phyloP scores from a whole-genome alignment of 129 eudicot species.

The Flaveria sonorensis region DNA sequence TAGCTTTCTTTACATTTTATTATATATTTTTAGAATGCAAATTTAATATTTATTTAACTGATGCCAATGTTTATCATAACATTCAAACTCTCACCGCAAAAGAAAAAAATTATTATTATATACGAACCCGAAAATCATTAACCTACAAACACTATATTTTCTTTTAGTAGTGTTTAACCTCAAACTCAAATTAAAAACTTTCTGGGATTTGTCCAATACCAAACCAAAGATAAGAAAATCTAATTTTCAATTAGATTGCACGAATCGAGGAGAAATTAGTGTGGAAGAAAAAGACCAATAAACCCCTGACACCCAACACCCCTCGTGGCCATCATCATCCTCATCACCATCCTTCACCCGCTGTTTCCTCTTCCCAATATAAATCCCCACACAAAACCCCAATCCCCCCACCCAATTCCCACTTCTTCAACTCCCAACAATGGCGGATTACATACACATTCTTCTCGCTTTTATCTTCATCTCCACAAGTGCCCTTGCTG shows the following conservation, averaged over 20 bases:
- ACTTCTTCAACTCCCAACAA: slow-evolving; percentile 24
- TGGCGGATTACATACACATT: slow-evolving; percentile 30
- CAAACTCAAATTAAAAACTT: background rate
- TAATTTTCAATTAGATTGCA: slow-evolving; percentile 21
- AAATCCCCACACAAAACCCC: slow-evolving; percentile 22
- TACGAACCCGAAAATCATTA: no score
- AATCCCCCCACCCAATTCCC: slow-evolving; percentile 3
- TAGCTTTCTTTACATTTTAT: no score
- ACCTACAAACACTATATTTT: background rate
- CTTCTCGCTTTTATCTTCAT: slow-evolving; percentile 39
- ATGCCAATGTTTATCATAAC: no score
- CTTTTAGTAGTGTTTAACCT: background rate
- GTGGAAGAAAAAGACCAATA: background rate
- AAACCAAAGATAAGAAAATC: background rate
- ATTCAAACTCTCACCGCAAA: no score
- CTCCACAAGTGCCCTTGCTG: slow-evolving; percentile 34
- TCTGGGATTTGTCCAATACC: no score
- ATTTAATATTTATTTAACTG: no score
- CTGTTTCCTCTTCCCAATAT: slow-evolving; percentile 17
- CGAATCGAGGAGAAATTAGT: slow-evolving; percentile 20
- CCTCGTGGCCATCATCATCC: slow-evolving; percentile 34
- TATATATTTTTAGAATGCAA: no score
- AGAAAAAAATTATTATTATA: no score
- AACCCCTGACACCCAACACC: slow-evolving; percentile 23
- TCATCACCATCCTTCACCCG: background rate